Evolutionary conservation across 2,329 filamentous ascomycete genomes (phyloP).

Genomic region (Colletotrichum lupini): DNA sequence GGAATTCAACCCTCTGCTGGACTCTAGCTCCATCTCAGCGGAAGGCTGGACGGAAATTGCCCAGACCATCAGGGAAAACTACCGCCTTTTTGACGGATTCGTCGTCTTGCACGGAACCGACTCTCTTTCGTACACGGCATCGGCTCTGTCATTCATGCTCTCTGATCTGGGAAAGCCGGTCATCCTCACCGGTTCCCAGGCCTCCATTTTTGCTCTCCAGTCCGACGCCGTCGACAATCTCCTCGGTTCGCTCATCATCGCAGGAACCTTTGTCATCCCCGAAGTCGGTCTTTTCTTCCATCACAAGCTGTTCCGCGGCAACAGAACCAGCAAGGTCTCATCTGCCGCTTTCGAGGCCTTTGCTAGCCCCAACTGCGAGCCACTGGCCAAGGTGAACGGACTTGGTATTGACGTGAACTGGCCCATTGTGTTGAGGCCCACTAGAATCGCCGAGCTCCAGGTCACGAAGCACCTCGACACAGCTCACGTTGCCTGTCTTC

Average conservation of each 20-base stretch:
- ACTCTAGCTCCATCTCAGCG: slow-evolving; percentile 90
- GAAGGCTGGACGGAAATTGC: slow-evolving; percentile 89
- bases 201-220: slow-evolving; percentile 90
- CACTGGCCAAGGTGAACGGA: slow-evolving; percentile 84
- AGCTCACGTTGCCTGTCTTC: slow-evolving; percentile 88
- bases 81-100: slow-evolving; percentile 89
- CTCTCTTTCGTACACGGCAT: slow-evolving; percentile 88
- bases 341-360: slow-evolving; percentile 90
- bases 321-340: slow-evolving; percentile 88
- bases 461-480: slow-evolving; percentile 83
- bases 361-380: slow-evolving; percentile 85
- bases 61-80: slow-evolving; percentile 82
- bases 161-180: slow-evolving; percentile 91
- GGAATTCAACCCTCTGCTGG: slow-evolving; percentile 86
- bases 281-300: slow-evolving; percentile 96
- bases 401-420: slow-evolving; percentile 85
- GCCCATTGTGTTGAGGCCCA: slow-evolving; percentile 80
- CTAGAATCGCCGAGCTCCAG: slow-evolving; percentile 77
- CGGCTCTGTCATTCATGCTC: slow-evolving; percentile 93
- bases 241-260: slow-evolving; percentile 87
- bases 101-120: slow-evolving; percentile 93
- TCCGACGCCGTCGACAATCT: slow-evolving; percentile 93
- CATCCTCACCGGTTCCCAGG: slow-evolving; percentile 84
- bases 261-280: slow-evolving; percentile 91
- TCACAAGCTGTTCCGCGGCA: slow-evolving; percentile 89